A percentile compares a stretch with the other conserved stretches of the same genome.
Evolutionary conservation across 257 asterid species (phyloP).

Genomic region (Paulownia fortunei): DNA sequence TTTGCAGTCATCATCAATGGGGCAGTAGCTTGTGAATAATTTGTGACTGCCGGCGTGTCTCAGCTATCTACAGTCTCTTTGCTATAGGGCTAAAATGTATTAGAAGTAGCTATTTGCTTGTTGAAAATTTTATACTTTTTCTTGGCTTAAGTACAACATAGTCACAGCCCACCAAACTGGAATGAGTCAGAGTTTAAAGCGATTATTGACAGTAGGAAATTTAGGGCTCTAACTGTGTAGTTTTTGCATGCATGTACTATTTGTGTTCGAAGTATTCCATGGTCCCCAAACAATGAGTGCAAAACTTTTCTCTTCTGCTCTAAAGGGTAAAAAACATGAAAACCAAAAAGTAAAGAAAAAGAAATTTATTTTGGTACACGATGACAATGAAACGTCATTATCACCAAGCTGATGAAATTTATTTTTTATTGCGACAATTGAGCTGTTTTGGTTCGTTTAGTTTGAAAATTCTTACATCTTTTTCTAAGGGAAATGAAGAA

Average conservation of each 20-base stretch:
- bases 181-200: not conserved
- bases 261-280: not conserved
- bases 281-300: not conserved
- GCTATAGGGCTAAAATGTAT: too few species aligned
- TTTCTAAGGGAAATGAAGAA: too few species aligned
- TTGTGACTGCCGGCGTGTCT: too few species aligned
- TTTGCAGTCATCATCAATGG: too few species aligned
- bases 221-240: not conserved
- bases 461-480: not conserved
- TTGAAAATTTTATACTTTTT: too few species aligned
- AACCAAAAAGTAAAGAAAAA: not conserved
- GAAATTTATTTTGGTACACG: not conserved
- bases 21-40: too few species aligned
- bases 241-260: constrained; percentile 24
- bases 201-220: not conserved
- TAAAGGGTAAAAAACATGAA: not conserved
- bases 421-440: not conserved
- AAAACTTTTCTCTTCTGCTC: not conserved
- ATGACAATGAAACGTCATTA: not conserved
- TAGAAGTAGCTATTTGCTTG: too few species aligned
- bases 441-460: not conserved
- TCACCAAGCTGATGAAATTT: not conserved
- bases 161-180: not conserved
- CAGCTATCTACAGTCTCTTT: too few species aligned
- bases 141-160: too few species aligned